Evolutionary conservation across 352 stramenopile genomes (phyloP).

Genomic region (Pythium dissimile): DNA sequence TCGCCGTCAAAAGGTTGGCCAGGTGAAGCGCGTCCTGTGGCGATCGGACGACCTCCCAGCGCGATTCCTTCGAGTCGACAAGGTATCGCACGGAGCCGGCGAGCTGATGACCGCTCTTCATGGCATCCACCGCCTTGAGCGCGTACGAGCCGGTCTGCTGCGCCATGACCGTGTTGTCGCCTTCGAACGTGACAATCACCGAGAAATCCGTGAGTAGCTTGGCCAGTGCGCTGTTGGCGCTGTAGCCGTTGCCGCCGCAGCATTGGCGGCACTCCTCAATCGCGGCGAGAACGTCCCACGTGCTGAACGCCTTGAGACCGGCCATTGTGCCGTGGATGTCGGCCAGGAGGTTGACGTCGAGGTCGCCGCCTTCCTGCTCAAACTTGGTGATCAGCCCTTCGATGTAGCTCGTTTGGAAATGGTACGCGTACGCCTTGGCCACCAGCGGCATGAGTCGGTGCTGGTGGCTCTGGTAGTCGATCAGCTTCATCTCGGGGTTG

Average conservation of each 20-base stretch:
- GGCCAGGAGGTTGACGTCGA: constrained; percentile 64
- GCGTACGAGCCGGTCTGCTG: constrained; percentile 89
- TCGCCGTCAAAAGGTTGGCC: constrained; percentile 29
- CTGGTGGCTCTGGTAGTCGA: constrained; percentile 95
- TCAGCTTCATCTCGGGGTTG: constrained; percentile 80
- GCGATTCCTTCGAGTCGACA: constrained; percentile 19
- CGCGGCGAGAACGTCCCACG: constrained; percentile 82
- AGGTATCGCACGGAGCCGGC: constrained; percentile 64
- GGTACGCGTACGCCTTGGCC: constrained; percentile 89
- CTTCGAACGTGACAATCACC: constrained; percentile 96
- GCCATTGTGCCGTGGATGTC: constrained; percentile 95
- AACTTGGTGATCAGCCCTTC: constrained; percentile 78
- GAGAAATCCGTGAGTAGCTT: constrained; percentile 92
- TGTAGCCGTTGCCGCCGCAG: constrained; percentile 95
- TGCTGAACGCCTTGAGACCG: constrained; percentile 93
- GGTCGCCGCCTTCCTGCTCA: constrained; percentile 62
- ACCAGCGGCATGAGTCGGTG: constrained; percentile 91
- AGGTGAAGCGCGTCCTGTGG: constrained; percentile 32
- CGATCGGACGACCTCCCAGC: constrained; percentile 30
- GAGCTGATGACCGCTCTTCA: constrained; percentile 45
- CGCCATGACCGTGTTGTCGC: constrained; percentile 96
- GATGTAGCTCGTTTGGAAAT: constrained; percentile 89
- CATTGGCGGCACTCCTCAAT: constrained; percentile 95
- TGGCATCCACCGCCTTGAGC: constrained; percentile 51
- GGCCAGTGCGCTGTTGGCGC: constrained; percentile 87